Evolutionary conservation across 306 rosid genomes (phyloP), one percentile per base, ranked within the genome.

Genomic region (Cucurbita maxima): DNA sequence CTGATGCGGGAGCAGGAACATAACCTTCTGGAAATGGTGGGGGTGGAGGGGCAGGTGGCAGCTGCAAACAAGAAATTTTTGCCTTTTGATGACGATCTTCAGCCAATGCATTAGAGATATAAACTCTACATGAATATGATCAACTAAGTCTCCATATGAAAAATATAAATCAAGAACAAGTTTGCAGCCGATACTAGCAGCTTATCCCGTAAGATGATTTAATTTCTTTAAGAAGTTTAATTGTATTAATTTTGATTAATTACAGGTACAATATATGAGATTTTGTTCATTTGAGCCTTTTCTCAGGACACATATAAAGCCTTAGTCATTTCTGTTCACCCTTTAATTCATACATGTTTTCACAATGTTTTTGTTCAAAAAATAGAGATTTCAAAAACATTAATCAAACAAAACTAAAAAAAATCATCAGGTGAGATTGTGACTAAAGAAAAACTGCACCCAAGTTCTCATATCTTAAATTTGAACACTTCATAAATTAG

Each of bases 21-120:
- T 90, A 90, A 47, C 97, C 96, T 79, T 94, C 91, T 40, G 98
- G 98, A 79, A 90, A 94, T 48, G 92, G 87, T 41, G 98, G 98
- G 0, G 90, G 92, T 0, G 88, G 88, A 1, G 98, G 98, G 53
- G 96, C 91, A 37, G 96, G 96, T 9, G 89, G 88, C 55, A 90
- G 86, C 97, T 94, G 86, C 81, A 76, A 48, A 68, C 44, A 48
- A 68, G 22, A 68, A 25, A 5, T 7, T 14, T 30, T 68, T 47
- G 20, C 14, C 51, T 41, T 57, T 67, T 11, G 47, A 25, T 25
- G 7, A 45, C 10, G 44, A 20, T 20, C 30, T 66, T 66, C 15
- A 43, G 72, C 52, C 72, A 66, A 66, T 2, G 13, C 7, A 10
- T 66, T n/a, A 11, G 12, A 44, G 36, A 19, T 19, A 6, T 10